Evolutionary conservation across 2,329 filamentous ascomycete genomes (phyloP), one percentile per base, ranked within the genome.

Genomic region (Arthroderma sp.): DNA sequence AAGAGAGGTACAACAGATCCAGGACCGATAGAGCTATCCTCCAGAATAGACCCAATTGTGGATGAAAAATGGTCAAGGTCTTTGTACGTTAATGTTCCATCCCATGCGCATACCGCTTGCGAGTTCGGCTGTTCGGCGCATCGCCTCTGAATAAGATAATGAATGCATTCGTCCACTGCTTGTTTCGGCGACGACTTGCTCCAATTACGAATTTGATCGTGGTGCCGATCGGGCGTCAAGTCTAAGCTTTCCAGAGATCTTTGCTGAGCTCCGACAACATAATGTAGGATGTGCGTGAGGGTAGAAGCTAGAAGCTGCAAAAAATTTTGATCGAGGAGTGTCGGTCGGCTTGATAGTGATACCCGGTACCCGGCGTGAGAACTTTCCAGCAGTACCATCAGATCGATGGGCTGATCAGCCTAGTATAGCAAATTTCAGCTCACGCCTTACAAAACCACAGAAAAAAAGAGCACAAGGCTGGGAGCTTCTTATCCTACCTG

Each of bases 61-160:
- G 44, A 48, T 5, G 58, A 57, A 30, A 56, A 42, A n/a, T 43
- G 32, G 30, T 54, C 48, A 22, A 53, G 32, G 30, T 50, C 41
- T 15, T 36, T 33, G 38, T 48, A 55, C 36, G 48, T 51, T 9
- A 51, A 45, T 10, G 27, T 40, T 10, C 48, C 51, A 32, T 58
- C 54, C 50, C 51, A 56, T 9, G 53, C 48, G 36, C 45, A 42
- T 9, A 57, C 45, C 1, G 55, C 55, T n/a, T 44, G 38, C 27
- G 40, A 38, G 29, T 47, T 40, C 10, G 53, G 53, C n/a, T 45
- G 44, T 4, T 38, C 9, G 6, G 15, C 9, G 28, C 44, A 50
- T 31, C 39, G 49, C 37, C 44, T 30, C 10, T 43, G 34, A 10
- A 57, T 48, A 11, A 55, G 9, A 6, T 56, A 46, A 36, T 56